phyloP scores from a whole-genome alignment of 2,329 filamentous ascomycete genomes.

The Botrytis porri region DNA sequence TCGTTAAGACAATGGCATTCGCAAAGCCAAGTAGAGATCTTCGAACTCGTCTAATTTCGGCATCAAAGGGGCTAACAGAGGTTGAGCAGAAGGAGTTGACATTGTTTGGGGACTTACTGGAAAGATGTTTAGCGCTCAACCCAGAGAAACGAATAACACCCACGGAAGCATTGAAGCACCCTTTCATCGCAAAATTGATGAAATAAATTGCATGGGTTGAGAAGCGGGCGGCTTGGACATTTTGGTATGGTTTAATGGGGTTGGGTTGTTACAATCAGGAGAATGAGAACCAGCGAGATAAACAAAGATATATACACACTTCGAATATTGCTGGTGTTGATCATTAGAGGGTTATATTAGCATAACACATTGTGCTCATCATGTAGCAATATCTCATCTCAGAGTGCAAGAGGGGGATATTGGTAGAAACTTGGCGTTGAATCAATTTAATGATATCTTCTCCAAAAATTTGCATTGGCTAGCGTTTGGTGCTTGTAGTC shows the following conservation, averaged over 20 bases:
- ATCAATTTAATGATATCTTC: background rate
- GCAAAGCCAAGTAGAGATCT: constrained; percentile 79
- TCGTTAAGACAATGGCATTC: constrained; percentile 63
- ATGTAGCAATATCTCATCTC: background rate
- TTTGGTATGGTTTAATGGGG: background rate
- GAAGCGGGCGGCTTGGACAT: background rate
- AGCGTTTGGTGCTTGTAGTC: background rate
- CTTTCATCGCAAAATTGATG: constrained; percentile 60
- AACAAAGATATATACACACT: background rate
- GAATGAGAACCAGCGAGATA: background rate
- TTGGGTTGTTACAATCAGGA: background rate
- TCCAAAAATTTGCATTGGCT: background rate
- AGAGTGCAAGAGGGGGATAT: background rate
- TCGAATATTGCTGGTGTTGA: background rate
- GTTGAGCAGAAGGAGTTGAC: constrained; percentile 74
- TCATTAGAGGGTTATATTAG: background rate
- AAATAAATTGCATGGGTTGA: background rate
- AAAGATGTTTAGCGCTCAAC: constrained; percentile 84
- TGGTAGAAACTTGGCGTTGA: background rate
- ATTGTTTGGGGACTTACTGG: constrained; percentile 81
- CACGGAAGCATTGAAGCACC: constrained; percentile 80
- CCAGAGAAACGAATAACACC: constrained; percentile 90
- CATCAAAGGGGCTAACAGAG: constrained; percentile 70
- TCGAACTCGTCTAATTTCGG: constrained; percentile 73
- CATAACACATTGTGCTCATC: background rate